Evolutionary conservation across 805 yeast genomes (phyloP).

Genomic region (Yarrowia yakushimensis): DNA sequence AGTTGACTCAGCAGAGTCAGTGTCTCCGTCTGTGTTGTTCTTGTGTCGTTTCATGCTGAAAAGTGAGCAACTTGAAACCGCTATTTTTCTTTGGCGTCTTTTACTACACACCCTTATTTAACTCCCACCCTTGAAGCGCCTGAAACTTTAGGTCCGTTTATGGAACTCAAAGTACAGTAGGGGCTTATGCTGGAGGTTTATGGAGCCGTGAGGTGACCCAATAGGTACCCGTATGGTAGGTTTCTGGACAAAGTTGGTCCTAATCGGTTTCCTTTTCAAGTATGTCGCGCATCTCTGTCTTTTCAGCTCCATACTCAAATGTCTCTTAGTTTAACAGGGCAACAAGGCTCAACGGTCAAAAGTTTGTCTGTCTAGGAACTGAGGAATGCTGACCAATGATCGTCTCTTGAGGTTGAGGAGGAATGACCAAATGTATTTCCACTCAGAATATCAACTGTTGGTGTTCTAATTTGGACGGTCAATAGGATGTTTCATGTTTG

Average conservation of each 20-base stretch:
- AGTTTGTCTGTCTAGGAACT: neutral
- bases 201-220: too few species aligned
- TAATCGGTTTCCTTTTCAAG: too few species aligned
- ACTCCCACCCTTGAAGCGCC: neutral
- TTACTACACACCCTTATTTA: neutral
- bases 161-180: neutral
- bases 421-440: neutral
- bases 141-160: neutral
- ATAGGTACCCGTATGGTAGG: too few species aligned
- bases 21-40: neutral
- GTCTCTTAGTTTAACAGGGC: neutral
- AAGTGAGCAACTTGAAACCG: neutral
- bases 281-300: too few species aligned
- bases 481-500: neutral
- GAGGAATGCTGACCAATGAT: neutral
- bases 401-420: neutral
- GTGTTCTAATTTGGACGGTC: neutral
- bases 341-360: neutral
- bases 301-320: too few species aligned
- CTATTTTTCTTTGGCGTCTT: neutral
- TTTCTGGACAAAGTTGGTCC: too few species aligned
- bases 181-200: neutral
- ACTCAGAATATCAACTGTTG: neutral
- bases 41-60: constrained; percentile 1
- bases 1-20: neutral